Evolutionary conservation across 441 rosid genomes (phyloP).

Genomic region (Populus hybrid): DNA sequence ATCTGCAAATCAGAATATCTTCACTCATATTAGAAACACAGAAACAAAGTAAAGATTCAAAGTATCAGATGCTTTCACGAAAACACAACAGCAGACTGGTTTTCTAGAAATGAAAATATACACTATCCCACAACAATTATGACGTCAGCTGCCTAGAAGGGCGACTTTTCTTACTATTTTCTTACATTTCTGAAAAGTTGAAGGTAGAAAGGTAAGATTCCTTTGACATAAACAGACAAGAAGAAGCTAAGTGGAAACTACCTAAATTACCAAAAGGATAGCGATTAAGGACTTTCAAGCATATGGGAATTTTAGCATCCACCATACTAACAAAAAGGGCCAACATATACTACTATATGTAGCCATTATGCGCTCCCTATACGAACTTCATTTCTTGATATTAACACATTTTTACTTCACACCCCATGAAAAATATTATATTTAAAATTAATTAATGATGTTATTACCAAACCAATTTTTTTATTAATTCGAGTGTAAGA

Average conservation of each 20-base stretch:
- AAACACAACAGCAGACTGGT: not conserved
- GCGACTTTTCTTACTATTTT: no score
- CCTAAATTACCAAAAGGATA: not conserved
- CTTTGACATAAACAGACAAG: not conserved
- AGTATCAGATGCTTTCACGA: not conserved
- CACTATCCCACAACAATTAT: not conserved
- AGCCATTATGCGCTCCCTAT: not conserved
- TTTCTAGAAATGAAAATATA: not conserved
- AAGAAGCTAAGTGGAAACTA: not conserved
- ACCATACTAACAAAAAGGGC: not conserved
- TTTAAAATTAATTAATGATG: not conserved
- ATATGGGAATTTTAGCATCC: not conserved
- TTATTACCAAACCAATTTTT: not conserved
- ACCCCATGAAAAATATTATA: not conserved
- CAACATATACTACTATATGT: not conserved
- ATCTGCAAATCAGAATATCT: conserved; percentile 14
- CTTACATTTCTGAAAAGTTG: not conserved
- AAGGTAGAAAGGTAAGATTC: not conserved
- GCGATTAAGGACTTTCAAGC: not conserved
- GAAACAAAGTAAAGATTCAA: not conserved
- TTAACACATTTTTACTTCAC: not conserved
- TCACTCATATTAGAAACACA: not conserved
- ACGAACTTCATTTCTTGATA: not conserved
- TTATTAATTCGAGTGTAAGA: not conserved
- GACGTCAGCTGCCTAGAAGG: not conserved